Percentiles rank a stretch among this genome's conserved stretches.
Evolutionary conservation across 768 basidiomycete genomes (phyloP).

Genomic region (Suillus hirtellus): DNA sequence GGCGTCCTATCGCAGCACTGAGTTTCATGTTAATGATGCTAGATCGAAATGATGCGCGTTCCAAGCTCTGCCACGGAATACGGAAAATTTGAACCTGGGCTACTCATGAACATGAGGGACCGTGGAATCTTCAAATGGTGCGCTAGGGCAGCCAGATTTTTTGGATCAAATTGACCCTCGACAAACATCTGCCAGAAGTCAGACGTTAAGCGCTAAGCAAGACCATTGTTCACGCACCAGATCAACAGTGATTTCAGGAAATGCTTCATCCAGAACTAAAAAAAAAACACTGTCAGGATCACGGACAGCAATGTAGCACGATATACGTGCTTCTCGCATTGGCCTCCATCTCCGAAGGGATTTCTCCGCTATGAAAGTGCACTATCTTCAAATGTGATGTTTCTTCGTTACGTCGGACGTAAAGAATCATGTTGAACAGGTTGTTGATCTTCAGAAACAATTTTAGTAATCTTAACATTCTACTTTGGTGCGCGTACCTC

Average conservation of each 20-base stretch:
- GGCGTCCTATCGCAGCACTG: not conserved
- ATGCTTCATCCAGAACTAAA: constrained; percentile 59
- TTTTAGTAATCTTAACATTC: not conserved
- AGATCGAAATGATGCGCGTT: constrained; percentile 49
- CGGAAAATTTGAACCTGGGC: constrained; percentile 48
- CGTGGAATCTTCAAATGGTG: constrained; percentile 49
- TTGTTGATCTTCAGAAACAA: constrained; percentile 53
- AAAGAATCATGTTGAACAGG: constrained; percentile 64
- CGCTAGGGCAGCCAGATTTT: constrained; percentile 49
- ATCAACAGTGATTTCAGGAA: constrained; percentile 65
- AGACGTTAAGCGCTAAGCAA: not conserved
- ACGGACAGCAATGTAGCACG: not conserved
- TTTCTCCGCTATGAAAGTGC: constrained; percentile 58
- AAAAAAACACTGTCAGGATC: not conserved
- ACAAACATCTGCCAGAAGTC: constrained; percentile 43
- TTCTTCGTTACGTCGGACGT: constrained; percentile 67
- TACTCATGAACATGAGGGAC: constrained; percentile 63
- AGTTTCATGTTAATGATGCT: constrained; percentile 4
- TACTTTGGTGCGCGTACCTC: constrained; percentile 45
- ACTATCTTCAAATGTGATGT: constrained; percentile 69
- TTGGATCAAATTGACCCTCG: constrained; percentile 43
- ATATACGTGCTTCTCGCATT: constrained; percentile 55
- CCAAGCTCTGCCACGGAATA: constrained; percentile 51
- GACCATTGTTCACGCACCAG: constrained; percentile 37
- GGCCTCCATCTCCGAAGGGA: constrained; percentile 72